Evolutionary conservation across 225 moss, liverwort and hornwort genomes (phyloP).

Genomic region (Physcomitrellopsis africana): DNA sequence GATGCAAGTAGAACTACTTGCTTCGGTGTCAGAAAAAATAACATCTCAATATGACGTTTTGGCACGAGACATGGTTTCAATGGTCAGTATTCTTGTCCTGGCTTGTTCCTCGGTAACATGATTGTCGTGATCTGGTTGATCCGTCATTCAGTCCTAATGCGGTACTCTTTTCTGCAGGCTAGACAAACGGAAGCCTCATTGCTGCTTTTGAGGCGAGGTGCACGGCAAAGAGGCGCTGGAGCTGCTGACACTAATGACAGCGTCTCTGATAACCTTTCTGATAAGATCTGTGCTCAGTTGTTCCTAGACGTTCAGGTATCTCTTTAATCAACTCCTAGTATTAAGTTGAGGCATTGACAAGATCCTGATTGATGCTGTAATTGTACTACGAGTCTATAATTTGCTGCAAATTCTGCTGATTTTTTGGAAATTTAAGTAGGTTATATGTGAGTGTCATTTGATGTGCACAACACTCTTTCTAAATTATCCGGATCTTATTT

Average conservation of each 20-base stretch:
- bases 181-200: slow-evolving; percentile 78
- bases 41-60: slow-evolving; percentile 71
- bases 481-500: slow-evolving; percentile 2
- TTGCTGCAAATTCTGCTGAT: background rate
- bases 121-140: background rate
- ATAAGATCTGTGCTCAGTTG: slow-evolving; percentile 88
- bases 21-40: slow-evolving; percentile 71
- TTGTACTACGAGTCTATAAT: background rate
- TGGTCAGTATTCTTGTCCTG: slow-evolving; percentile 41
- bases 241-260: slow-evolving; percentile 74
- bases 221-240: slow-evolving; percentile 81
- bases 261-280: slow-evolving; percentile 70
- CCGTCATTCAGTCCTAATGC: slow-evolving; percentile 2
- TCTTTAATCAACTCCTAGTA: background rate
- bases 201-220: slow-evolving; percentile 67
- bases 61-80: slow-evolving; percentile 76
- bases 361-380: background rate
- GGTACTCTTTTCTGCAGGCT: slow-evolving; percentile 49
- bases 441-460: background rate
- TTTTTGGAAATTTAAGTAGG: too few relatives aligned
- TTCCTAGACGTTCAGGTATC: slow-evolving; percentile 86
- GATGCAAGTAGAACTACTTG: slow-evolving; percentile 56
- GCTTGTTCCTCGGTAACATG: background rate
- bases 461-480: background rate
- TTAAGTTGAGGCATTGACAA: background rate